A percentile compares a stretch with the other conserved stretches of the same genome.
phyloP scores from a whole-genome alignment of 805 yeast species.

The Barnettozyma pratensis region DNA sequence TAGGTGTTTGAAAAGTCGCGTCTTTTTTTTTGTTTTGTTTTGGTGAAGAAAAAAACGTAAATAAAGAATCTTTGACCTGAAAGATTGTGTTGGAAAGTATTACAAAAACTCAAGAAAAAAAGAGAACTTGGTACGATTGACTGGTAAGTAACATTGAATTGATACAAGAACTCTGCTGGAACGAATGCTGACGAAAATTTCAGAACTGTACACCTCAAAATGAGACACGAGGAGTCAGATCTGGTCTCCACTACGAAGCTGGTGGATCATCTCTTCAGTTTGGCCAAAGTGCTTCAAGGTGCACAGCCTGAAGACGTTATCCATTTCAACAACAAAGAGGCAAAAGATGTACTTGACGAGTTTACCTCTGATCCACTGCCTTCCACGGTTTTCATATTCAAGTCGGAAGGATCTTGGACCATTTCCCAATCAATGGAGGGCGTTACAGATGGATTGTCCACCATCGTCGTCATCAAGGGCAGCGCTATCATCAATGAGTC shows the following conservation, averaged over 20 bases:
- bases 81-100: too few relatives aligned
- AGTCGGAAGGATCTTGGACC: constrained; percentile 13
- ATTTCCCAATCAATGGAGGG: constrained; percentile 11
- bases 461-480: constrained; percentile 40
- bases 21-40: neutral
- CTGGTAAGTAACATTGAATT: too few relatives aligned
- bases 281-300: constrained; percentile 26
- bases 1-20: neutral
- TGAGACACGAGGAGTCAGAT: neutral
- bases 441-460: constrained; percentile 14
- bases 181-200: too few relatives aligned
- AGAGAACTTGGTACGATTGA: too few relatives aligned
- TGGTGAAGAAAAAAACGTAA: neutral
- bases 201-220: neutral
- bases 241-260: constrained; percentile 12
- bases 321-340: constrained; percentile 21
- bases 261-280: constrained; percentile 23
- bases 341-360: constrained; percentile 12
- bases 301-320: constrained; percentile 24
- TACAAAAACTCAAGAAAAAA: too few relatives aligned
- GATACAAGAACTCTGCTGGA: too few relatives aligned
- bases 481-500: constrained; percentile 27
- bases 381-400: constrained; percentile 22
- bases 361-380: constrained; percentile 20
- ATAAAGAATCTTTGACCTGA: neutral